These are phyloP conservation scores for Beverwykella pulmonaria DNA, from an alignment of 495 filamentous ascomycete genomes.

Conservation along the genomic window DNA sequence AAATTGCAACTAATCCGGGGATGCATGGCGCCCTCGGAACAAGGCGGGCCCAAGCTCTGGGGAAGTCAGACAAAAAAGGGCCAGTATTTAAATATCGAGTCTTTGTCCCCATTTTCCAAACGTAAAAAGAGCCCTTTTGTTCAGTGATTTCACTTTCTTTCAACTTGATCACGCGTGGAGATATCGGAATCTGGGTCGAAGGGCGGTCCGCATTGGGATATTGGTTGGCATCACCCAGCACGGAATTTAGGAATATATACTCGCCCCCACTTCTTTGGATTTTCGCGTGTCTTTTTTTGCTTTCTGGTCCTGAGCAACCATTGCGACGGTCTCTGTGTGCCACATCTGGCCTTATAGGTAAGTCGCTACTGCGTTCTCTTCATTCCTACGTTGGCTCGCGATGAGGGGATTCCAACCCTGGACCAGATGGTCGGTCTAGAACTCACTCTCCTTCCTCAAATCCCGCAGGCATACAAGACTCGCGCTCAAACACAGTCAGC, in stretches of 20 bases:
- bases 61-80: constrained; percentile 6
- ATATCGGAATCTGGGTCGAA: too few species aligned
- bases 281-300: background rate
- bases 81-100: background rate
- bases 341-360: background rate
- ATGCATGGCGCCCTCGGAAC: constrained; percentile 6
- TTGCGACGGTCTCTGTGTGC: background rate
- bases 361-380: background rate
- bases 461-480: background rate
- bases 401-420: background rate
- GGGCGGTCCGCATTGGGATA: background rate
- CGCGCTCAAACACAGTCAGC: background rate
- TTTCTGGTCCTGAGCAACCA: background rate
- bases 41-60: background rate
- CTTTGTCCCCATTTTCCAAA: background rate
- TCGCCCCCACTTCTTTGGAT: background rate
- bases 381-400: background rate
- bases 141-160: background rate
- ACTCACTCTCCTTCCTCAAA: background rate
- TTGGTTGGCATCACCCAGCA: background rate
- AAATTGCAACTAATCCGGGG: constrained; percentile 17
- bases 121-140: background rate
- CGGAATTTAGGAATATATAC: background rate
- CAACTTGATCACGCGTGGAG: background rate
- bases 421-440: background rate